These are phyloP conservation scores for Daphne laureola DNA, from an alignment of 441 rosid species.

Conservation along the genomic window DNA sequence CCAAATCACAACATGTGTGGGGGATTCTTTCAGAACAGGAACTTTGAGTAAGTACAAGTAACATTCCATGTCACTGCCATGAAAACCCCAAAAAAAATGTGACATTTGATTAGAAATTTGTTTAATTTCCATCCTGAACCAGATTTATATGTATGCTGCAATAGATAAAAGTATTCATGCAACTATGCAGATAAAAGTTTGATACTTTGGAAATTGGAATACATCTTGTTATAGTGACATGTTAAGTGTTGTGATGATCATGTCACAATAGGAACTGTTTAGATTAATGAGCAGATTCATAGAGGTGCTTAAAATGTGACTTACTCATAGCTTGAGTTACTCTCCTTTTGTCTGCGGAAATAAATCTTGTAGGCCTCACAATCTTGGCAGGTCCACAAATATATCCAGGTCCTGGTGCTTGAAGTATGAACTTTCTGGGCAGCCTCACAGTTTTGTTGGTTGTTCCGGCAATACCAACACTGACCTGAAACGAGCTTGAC, in stretches of 20 bases:
- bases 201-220: too few species aligned
- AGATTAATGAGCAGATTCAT: too few species aligned
- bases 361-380: constrained; percentile 45
- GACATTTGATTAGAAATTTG: constrained; percentile 10
- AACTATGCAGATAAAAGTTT: too few species aligned
- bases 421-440: constrained; percentile 56
- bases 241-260: too few species aligned
- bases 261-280: too few species aligned
- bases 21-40: constrained; percentile 60
- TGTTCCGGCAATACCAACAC: constrained; percentile 68
- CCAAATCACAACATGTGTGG: constrained; percentile 67
- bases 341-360: constrained; percentile 42
- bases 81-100: constrained; percentile 14
- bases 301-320: constrained; percentile 11
- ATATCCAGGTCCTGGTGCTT: constrained; percentile 69
- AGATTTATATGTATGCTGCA: too few species aligned
- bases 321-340: constrained; percentile 65
- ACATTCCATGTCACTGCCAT: constrained; percentile 73
- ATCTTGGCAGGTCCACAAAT: constrained; percentile 70
- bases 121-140: neutral
- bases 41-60: constrained; percentile 69
- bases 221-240: too few species aligned
- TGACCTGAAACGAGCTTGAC: constrained; percentile 60
- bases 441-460: constrained; percentile 53
- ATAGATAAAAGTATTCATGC: too few species aligned